Base-by-base conservation (phyloP, 495 filamentous ascomycete species). In the Xylaria intraflava region DNA sequence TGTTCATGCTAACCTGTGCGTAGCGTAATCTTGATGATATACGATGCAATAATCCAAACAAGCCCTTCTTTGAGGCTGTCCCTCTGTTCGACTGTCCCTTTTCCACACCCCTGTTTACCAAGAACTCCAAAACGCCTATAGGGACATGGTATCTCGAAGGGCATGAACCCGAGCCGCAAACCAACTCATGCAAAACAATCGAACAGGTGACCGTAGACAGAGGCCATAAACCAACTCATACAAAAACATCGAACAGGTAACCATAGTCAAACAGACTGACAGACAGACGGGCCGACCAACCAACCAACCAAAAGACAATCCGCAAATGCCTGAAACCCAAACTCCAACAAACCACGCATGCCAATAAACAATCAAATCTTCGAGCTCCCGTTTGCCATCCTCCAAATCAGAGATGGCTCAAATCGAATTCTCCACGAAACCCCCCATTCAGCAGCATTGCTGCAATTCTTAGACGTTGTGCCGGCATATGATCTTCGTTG, bases 361-460 rank as follows among this genome's bases (percentile, higher is more conserved):
- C n/a, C n/a, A n/a, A n/a, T n/a, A n/a, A n/a, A n/a, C 5, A 10
- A 33, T 8, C 5, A 6, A 33, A 12, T 2, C 14, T 29, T 11
- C 31, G 17, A 38, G 12, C 17, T 17, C n/a, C 5, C 10, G 5
- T 17, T 3, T 14, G 7, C 2, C 10, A 14, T 38, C n/a, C 5
- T 38, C 5, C 16, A 4, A 17, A 29, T 53, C 12, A 53, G 16
- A 53, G 23, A 22, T 53, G 30, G 30, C 41, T n/a, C 2, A 53
- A 22, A 30, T 53, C 50, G 31, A 79, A 78, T 8, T 74, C 72
- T 2, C 69, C 72, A 7, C 47, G 69, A 30, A 89, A 83, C 0
- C 85, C 85, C 2, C 80, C 78, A 51, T 87, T 83, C 24, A 89
- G 71, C 20, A 90, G 62, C 51, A 88, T 80, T 0, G 83, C 86